Evolutionary conservation across 768 basidiomycete genomes (phyloP).

Genomic region (Termitomyces sp.): DNA sequence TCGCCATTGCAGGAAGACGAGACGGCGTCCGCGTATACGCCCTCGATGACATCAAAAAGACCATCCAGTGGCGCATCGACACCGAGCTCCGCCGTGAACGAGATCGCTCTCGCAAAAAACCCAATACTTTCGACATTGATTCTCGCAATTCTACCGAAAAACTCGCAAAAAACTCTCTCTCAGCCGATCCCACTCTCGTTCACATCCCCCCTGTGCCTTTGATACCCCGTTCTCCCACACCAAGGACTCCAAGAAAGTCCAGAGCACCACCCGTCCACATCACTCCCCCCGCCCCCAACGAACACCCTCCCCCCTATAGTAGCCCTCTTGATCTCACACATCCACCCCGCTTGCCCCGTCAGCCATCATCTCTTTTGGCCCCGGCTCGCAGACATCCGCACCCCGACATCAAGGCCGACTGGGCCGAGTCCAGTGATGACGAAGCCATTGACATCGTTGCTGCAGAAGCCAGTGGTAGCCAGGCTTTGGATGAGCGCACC

Average conservation of each 20-base stretch:
- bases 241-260: constrained; percentile 31
- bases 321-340: constrained; percentile 30
- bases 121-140: constrained; percentile 32
- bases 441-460: constrained; percentile 84
- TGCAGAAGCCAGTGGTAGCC: constrained; percentile 78
- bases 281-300: constrained; percentile 32
- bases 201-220: constrained; percentile 36
- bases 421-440: constrained; percentile 82
- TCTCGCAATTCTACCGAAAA: constrained; percentile 45
- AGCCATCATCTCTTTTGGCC: no score
- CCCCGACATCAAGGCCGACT: constrained; percentile 54
- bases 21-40: constrained; percentile 89
- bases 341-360: constrained; percentile 32
- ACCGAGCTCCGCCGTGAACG: constrained; percentile 73
- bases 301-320: constrained; percentile 67
- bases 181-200: constrained; percentile 33
- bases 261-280: constrained; percentile 28
- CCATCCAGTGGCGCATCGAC: constrained; percentile 86
- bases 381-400: constrained; percentile 33
- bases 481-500: constrained; percentile 80
- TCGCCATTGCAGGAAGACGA: constrained; percentile 82
- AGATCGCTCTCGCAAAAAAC: constrained; percentile 65
- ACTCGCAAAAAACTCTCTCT: constrained; percentile 41
- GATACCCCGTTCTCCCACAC: constrained; percentile 42
- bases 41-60: constrained; percentile 80